These are phyloP conservation scores for Kappamyces sp. DNA, from an alignment of 192 early-diverging fungal species.

Conservation along the genomic window DNA sequence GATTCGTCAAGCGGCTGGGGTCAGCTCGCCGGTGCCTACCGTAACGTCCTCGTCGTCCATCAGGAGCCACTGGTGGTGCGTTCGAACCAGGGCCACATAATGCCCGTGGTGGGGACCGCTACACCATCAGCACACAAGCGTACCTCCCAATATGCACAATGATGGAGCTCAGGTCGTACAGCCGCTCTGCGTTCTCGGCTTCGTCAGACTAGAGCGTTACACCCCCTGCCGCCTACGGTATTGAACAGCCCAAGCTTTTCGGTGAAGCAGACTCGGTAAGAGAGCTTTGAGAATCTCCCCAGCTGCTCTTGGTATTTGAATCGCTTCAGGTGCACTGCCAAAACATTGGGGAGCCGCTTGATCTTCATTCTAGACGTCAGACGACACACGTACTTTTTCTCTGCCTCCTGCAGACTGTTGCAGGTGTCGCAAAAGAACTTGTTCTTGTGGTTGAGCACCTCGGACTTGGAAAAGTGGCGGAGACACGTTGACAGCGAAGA, in stretches of 20 bases:
- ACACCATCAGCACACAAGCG: constrained; percentile 11
- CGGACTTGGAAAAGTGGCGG: constrained; percentile 91
- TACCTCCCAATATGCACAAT: constrained; percentile 92
- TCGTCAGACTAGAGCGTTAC: constrained; percentile 50
- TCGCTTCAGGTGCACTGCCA: constrained; percentile 92
- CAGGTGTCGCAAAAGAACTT: constrained; percentile 98
- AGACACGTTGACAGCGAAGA: constrained; percentile 91
- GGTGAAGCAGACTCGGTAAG: constrained; percentile 91
- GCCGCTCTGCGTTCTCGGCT: constrained; percentile 72
- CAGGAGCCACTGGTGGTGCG: constrained; percentile 80
- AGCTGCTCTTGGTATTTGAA: constrained; percentile 96
- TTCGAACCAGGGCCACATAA: constrained; percentile 88
- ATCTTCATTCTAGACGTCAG: constrained; percentile 78
- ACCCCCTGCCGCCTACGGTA: constrained; percentile 49
- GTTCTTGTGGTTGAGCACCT: constrained; percentile 91
- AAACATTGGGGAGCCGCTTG: constrained; percentile 84
- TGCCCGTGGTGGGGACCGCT: constrained; percentile 94
- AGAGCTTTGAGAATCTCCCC: constrained; percentile 87
- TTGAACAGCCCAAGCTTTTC: constrained; percentile 91
- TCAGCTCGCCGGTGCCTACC: constrained; percentile 30
- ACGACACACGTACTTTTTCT: constrained; percentile 58
- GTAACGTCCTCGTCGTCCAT: constrained; percentile 98
- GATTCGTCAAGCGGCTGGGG: constrained; percentile 34
- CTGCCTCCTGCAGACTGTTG: constrained; percentile 91
- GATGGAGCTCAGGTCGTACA: constrained; percentile 84